These are phyloP conservation scores for Pelargonium nanum DNA, from an alignment of 345 rosid species.

Conservation along the genomic window DNA sequence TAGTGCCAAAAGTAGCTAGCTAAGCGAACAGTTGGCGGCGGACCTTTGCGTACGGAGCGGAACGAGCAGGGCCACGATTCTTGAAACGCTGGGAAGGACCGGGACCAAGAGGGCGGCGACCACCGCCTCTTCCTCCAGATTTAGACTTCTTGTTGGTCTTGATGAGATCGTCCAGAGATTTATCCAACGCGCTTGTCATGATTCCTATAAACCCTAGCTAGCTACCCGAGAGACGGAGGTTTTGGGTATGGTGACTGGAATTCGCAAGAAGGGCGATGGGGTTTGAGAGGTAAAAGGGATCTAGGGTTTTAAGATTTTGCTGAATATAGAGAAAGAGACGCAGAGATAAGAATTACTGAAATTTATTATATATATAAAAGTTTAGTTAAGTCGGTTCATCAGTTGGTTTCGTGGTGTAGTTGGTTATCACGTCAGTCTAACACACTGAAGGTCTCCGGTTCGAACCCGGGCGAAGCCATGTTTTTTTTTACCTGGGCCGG, in stretches of 20 bases:
- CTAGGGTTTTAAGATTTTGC: background rate
- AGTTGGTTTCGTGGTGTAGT: constrained; percentile 88
- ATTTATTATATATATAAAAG: no score
- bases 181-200: constrained; percentile 53
- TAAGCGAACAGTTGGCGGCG: constrained; percentile 7
- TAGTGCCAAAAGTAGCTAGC: background rate
- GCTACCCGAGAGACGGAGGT: no score
- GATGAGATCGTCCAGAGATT: constrained; percentile 66
- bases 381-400: background rate
- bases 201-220: no score
- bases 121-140: constrained; percentile 29
- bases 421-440: constrained; percentile 99
- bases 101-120: constrained; percentile 20
- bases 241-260: background rate
- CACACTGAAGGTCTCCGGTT: constrained; percentile 99
- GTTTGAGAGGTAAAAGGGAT: background rate
- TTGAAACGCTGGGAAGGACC: constrained; percentile 40
- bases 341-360: no score
- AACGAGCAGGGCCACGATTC: constrained; percentile 34
- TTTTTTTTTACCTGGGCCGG: background rate
- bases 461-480: constrained; percentile 83
- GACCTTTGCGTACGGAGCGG: constrained; percentile 45
- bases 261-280: background rate
- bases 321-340: background rate
- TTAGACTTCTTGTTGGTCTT: constrained; percentile 38